Evolutionary conservation across 2,329 filamentous ascomycete species (phyloP), one percentile per base, ranked within the genome.

Genomic region (Scopulariopsis brevicaulis): DNA sequence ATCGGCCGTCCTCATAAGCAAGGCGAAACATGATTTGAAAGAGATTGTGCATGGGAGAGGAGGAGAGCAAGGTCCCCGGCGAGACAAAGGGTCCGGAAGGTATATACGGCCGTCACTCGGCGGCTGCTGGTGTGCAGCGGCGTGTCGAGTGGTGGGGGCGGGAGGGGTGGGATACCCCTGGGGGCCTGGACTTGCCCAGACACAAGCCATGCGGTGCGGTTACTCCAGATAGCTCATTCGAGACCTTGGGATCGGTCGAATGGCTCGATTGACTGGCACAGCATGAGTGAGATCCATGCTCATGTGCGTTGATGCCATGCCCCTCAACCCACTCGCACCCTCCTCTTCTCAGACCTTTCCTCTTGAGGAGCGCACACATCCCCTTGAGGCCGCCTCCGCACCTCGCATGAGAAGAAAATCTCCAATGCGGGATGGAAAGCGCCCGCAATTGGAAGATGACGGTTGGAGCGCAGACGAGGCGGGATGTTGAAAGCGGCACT

Each of bases 11-110:
- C 32, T 48, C 18, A 48, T 15, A 34, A 32, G 25, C 51, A 58
- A 54, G 56, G 22, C 56, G 56, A 58, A 58, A 58, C 56, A 54
- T 50, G 52, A 48, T 34, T 43, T 54, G 56, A 58, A 54, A 24
- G 56, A 58, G 51, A 58, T 54, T 35, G 37, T 12, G 52, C 56
- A 58, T 58, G 56, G 51, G 25, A 50, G 43, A 37, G 51, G 32
- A 50, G 34, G 18, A 22, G 28, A 46, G 51, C 12, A 15, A 25
- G 25, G 56, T 46, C 34, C 46, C 32, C 32, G 34, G 32, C 55
- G 46, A 52, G 32, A 37, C 25, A 53, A 37, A 57, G 20, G 55
- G 32, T 28, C 15, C 34, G 32, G 55, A 37, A 48, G 55, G 55
- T 57, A 57, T 57, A 52, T 57, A 57, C 55, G 35, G 55, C 25